Evolutionary conservation across 2,329 filamentous ascomycete genomes (phyloP).

Genomic region (Ophiostoma piceae): DNA sequence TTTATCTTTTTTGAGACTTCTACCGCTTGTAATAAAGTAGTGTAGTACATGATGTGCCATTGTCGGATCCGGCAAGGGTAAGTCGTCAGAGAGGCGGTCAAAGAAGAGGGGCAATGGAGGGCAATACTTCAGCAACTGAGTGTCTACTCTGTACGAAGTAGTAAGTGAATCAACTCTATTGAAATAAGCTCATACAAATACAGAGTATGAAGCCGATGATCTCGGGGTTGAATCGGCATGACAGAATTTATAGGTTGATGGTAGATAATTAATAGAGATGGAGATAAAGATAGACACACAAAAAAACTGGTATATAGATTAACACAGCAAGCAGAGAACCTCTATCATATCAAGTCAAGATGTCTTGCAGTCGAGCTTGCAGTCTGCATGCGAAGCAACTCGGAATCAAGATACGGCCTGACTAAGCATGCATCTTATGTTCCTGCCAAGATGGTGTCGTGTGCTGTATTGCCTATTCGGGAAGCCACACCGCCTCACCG

Average conservation of each 20-base stretch:
- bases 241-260: no score
- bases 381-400: neutral
- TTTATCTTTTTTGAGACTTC: neutral
- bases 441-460: conserved; percentile 17
- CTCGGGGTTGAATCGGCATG: neutral
- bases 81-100: conserved; percentile 2
- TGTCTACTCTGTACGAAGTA: no score
- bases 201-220: neutral
- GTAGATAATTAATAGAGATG: no score
- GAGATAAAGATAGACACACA: no score
- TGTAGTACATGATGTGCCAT: neutral
- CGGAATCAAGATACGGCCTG: neutral
- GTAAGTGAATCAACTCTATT: no score
- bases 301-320: no score
- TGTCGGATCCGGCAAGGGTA: neutral
- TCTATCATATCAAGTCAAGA: neutral
- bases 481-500: conserved; percentile 13
- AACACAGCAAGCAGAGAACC: no score
- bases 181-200: no score
- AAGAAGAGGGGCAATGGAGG: neutral
- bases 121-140: no score
- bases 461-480: conserved; percentile 19
- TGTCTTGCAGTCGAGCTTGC: neutral
- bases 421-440: conserved; percentile 7
- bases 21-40: neutral